Evolutionary conservation across 371 early-diverging fungal species (phyloP).

Genomic region (Dichotomocladium elegans): DNA sequence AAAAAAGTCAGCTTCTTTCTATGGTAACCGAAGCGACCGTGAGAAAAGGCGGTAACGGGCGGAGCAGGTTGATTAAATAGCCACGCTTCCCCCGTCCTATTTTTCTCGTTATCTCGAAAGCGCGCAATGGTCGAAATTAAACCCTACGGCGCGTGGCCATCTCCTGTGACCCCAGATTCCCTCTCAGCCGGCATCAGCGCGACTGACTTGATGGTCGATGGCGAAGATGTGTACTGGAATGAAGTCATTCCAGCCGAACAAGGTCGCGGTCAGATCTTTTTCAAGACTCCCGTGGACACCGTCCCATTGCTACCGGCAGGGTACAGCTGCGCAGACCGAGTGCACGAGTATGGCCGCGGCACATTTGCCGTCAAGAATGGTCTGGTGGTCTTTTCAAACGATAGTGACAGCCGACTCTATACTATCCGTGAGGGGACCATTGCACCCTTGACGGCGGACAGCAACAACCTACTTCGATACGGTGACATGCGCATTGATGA

Average conservation of each 20-base stretch:
- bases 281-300: slow-evolving; percentile 3
- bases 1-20: no score
- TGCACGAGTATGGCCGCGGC: slow-evolving; percentile 78
- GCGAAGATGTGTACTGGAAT: slow-evolving; percentile 30
- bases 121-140: slow-evolving; percentile 11
- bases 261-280: slow-evolving; percentile 43
- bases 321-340: slow-evolving; percentile 48
- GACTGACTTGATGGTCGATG: slow-evolving; percentile 26
- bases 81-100: no score
- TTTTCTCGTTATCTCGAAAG: no score
- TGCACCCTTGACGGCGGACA: slow-evolving; percentile 41
- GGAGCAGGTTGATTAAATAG: no score
- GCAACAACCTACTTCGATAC: slow-evolving; percentile 47
- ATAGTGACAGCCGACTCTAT: slow-evolving; percentile 54
- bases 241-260: slow-evolving; percentile 29
- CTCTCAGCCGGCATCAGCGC: slow-evolving; percentile 23
- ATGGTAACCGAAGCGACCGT: no score
- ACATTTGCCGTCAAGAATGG: slow-evolving; percentile 54
- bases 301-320: slow-evolving; percentile 22
- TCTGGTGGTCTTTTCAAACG: slow-evolving; percentile 62
- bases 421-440: slow-evolving; percentile 32
- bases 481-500: slow-evolving; percentile 62
- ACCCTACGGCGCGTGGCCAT: slow-evolving; percentile 44
- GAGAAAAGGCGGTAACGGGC: no score
- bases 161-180: slow-evolving; percentile 40